phyloP scores from a whole-genome alignment of 768 basidiomycete genomes.

The Lentinula sp. region DNA sequence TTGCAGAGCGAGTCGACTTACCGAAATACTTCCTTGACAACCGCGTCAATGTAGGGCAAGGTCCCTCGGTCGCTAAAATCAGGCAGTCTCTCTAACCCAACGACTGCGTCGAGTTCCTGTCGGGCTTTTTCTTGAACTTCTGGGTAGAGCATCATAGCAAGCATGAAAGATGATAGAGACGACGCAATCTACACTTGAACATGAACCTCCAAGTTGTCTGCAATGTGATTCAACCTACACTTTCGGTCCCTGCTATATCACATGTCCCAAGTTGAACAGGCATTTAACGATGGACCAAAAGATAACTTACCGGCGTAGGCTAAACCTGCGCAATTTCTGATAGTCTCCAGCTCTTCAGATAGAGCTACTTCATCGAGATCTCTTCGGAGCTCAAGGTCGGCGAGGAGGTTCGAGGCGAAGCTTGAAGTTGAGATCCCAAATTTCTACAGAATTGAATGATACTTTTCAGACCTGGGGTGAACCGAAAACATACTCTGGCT shows the following conservation, averaged over 20 bases:
- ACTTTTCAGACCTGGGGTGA: not conserved
- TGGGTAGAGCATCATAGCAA: slow-evolving; percentile 21
- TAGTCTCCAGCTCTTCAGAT: slow-evolving; percentile 19
- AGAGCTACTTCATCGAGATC: not conserved
- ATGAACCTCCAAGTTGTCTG: not conserved
- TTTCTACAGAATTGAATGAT: slow-evolving; percentile 16
- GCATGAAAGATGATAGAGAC: slow-evolving; percentile 14
- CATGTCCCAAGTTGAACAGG: not conserved
- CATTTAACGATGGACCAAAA: not conserved
- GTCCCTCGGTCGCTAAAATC: slow-evolving; percentile 13
- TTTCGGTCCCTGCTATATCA: slow-evolving; percentile 33
- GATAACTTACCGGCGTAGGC: slow-evolving; percentile 27
- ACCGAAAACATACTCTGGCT: slow-evolving; percentile 25
- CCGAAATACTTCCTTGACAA: slow-evolving; percentile 16
- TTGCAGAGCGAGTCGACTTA: not conserved
- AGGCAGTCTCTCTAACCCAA: slow-evolving; percentile 20
- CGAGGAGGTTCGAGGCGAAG: slow-evolving; percentile 26
- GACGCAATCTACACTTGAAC: not conserved
- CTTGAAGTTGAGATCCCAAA: slow-evolving; percentile 25
- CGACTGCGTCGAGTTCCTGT: slow-evolving; percentile 20
- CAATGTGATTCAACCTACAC: slow-evolving; percentile 18
- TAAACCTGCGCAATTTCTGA: slow-evolving; percentile 30
- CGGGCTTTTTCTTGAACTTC: slow-evolving; percentile 19
- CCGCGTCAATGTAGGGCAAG: slow-evolving; percentile 16
- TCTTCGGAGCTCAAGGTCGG: slow-evolving; percentile 17